Evolutionary conservation across 2,329 filamentous ascomycete species (phyloP).

Genomic region (Fusarium tanahbumbuense): DNA sequence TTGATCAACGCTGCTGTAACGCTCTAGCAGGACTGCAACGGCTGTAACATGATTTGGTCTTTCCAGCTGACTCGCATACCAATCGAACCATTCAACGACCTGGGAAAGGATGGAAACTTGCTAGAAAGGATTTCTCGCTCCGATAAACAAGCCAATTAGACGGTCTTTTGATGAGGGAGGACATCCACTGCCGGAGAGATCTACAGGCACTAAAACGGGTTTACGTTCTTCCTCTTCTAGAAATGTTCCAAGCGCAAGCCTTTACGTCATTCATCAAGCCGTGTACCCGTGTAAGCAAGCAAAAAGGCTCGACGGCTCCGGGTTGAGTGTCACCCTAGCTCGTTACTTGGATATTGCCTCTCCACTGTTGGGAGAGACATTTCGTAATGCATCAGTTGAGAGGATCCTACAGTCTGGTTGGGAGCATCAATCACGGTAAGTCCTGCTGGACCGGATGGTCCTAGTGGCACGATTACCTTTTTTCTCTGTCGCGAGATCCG

Average conservation of each 20-base stretch:
- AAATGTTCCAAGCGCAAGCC: slow-evolving; percentile 28
- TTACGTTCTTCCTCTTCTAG: slow-evolving; percentile 33
- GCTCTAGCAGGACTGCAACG: neutral
- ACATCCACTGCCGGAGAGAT: too few species aligned
- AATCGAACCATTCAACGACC: slow-evolving; percentile 32
- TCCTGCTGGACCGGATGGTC: neutral
- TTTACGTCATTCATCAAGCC: slow-evolving; percentile 20
- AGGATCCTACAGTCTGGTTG: neutral
- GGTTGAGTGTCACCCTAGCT: slow-evolving; percentile 14
- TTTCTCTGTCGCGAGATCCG: neutral
- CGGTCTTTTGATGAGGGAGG: too few species aligned
- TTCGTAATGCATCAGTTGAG: neutral
- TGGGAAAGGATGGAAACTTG: too few species aligned
- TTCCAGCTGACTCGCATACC: slow-evolving; percentile 9
- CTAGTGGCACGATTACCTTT: neutral
- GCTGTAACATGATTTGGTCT: slow-evolving; percentile 10
- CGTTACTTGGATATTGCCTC: neutral
- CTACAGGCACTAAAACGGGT: slow-evolving; percentile 17
- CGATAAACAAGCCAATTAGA: too few species aligned
- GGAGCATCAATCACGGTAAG: neutral
- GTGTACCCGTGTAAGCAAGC: neutral
- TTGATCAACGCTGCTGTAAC: slow-evolving; percentile 13
- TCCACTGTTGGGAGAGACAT: neutral
- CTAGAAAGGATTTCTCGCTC: slow-evolving; percentile 18
- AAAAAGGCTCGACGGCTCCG: neutral